These are phyloP conservation scores for Xylariomycetidae sp. DNA, from an alignment of 2,329 filamentous ascomycete species.

Conservation along the genomic window DNA sequence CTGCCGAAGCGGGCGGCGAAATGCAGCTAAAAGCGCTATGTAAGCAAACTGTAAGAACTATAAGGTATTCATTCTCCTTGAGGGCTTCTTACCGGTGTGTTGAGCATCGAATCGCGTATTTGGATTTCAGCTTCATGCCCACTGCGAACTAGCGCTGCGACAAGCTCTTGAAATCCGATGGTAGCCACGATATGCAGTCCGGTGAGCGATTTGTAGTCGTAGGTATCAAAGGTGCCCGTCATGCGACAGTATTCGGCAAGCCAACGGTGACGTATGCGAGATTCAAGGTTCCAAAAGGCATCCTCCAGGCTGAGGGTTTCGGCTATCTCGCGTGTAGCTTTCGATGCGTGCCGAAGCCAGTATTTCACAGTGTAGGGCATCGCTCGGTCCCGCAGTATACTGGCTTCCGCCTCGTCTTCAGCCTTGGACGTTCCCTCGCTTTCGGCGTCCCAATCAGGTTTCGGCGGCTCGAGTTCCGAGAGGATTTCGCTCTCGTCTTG, in stretches of 20 bases:
- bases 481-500: slow-evolving; percentile 10
- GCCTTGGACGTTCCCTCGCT: slow-evolving; percentile 11
- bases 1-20: slow-evolving; percentile 27
- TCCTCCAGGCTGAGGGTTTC: slow-evolving; percentile 32
- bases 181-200: slow-evolving; percentile 33
- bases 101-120: slow-evolving; percentile 22
- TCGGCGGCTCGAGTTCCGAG: slow-evolving; percentile 6
- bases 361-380: slow-evolving; percentile 33
- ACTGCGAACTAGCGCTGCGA: slow-evolving; percentile 32
- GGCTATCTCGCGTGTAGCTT: slow-evolving; percentile 35
- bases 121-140: slow-evolving; percentile 30
- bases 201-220: slow-evolving; percentile 24
- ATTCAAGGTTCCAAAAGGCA: slow-evolving; percentile 33
- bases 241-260: slow-evolving; percentile 28
- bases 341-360: slow-evolving; percentile 35
- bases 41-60: slow-evolving; percentile 1
- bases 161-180: slow-evolving; percentile 32
- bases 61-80: slow-evolving; percentile 17
- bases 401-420: slow-evolving; percentile 23
- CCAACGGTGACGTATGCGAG: slow-evolving; percentile 32
- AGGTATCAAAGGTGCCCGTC: slow-evolving; percentile 25
- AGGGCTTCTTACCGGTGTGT: no score
- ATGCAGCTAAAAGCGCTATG: slow-evolving; percentile 16
- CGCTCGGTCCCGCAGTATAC: slow-evolving; percentile 19
- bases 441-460: slow-evolving; percentile 12